Percentiles rank a stretch among this genome's conserved stretches.
Conservation (phyloP, 2,329 filamentous ascomycete genomes). For the Xylariaceae sp. region DNA sequence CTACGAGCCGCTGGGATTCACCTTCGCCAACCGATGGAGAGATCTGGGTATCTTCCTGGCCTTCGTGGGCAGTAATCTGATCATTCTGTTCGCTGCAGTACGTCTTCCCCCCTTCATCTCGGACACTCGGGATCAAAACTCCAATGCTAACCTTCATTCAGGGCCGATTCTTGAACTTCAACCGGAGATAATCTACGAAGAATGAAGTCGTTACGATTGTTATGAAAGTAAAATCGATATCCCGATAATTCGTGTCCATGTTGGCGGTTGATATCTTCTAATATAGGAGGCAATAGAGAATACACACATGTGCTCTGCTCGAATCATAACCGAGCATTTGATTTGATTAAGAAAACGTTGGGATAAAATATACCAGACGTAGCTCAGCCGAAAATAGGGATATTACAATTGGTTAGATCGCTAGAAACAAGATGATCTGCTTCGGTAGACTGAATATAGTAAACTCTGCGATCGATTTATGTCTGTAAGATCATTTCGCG, state of each 20-base stretch:
- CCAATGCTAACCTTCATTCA: constrained; percentile 32
- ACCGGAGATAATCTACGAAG: constrained; percentile 45
- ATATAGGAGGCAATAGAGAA: too few species aligned
- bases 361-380: too few species aligned
- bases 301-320: too few species aligned
- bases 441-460: too few species aligned
- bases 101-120: constrained; percentile 31
- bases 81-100: constrained; percentile 60
- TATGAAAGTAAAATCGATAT: not conserved
- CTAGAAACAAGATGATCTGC: too few species aligned
- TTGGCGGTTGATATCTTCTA: not conserved
- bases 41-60: constrained; percentile 78
- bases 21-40: constrained; percentile 73
- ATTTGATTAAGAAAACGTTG: too few species aligned
- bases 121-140: not conserved
- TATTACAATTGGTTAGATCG: too few species aligned
- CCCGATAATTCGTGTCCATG: too few species aligned
- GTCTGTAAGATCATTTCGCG: too few species aligned
- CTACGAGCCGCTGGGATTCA: constrained; percentile 67
- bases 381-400: too few species aligned
- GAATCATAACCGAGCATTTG: too few species aligned
- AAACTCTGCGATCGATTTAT: too few species aligned
- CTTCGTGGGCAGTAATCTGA: constrained; percentile 77
- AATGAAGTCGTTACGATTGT: not conserved
- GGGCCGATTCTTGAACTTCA: constrained; percentile 58